Evolutionary conservation across 495 filamentous ascomycete genomes (phyloP), one percentile per base, ranked within the genome.

Genomic region (Hypoxylon perforatum): DNA sequence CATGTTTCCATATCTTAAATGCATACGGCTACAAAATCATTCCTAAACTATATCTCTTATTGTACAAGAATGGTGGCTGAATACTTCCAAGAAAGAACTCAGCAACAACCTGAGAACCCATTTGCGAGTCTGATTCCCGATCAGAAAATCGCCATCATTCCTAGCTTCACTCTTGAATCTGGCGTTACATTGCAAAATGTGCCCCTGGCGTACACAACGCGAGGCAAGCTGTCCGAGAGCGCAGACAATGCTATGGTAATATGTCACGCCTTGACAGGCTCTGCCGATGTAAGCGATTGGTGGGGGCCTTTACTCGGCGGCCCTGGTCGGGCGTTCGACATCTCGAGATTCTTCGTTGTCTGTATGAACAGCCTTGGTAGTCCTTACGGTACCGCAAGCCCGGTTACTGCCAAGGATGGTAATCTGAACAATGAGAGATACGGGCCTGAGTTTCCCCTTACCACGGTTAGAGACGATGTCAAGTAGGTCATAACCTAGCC

Each of bases 301-400:
- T 99, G 95, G 95, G 95, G 95, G 6, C 95, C 95, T 15, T 84
- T 99, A 18, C 86, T 98, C 8, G 93, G 93, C 23, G 92, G 93
- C 8, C 86, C 90, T 50, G 94, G 94, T 30, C 90, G 91, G 69
- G 94, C 94, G 1, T 98, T 99, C 72, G 95, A 99, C 76, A 87
- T 88, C 11, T 91, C 92, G 11, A 87, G 92, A 33, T 98, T 98
- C 83, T 99, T 94, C 77, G 84, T 99, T 57, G 84, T 97, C 44
- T 99, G 95, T 78, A 86, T 97, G 77, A 99, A 99, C 81, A 97
- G 93, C 78, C 76, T 98, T 68, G 95, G 95, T 19, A 97, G 94
- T 75, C 95, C 95, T 0, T 99, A 99, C 74, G 95, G 95, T 39
- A 98, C 90, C 64, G 95, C 92, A 15, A 98, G 95, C 75, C 94